phyloP scores from a whole-genome alignment of 345 rosid genomes.

The Euphorbia tirucalli region DNA sequence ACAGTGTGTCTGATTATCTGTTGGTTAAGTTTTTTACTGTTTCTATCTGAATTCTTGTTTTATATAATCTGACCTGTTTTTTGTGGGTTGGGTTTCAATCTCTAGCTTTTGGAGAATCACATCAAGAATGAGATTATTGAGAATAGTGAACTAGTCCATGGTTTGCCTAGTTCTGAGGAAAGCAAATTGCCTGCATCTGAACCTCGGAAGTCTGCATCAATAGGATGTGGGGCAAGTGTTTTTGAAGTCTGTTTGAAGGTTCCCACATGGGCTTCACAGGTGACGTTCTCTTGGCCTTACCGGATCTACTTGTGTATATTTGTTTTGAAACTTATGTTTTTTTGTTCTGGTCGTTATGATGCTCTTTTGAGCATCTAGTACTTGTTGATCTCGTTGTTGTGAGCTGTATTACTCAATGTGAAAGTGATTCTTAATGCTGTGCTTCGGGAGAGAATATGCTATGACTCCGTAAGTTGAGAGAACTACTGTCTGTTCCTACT shows the following conservation, averaged over 20 bases:
- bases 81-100: conserved; percentile 17
- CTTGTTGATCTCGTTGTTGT: background rate
- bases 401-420: background rate
- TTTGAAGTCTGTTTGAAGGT: conserved; percentile 93
- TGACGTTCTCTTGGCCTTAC: conserved; percentile 26
- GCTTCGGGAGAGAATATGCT: conserved; percentile 2
- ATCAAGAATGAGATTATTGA: conserved; percentile 86
- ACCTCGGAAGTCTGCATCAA: conserved; percentile 87
- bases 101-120: conserved; percentile 92
- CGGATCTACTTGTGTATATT: background rate
- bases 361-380: background rate
- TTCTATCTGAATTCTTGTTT: background rate
- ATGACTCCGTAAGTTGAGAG: too few relatives aligned
- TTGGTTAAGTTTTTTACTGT: background rate
- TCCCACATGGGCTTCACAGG: conserved; percentile 99
- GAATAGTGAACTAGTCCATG: conserved; percentile 73
- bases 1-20: background rate
- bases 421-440: background rate
- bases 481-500: too few relatives aligned
- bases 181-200: conserved; percentile 49
- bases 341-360: background rate
- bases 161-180: conserved; percentile 52
- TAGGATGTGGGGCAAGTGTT: conserved; percentile 93
- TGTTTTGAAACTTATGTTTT: background rate
- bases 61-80: conserved; percentile 2